Base-by-base conservation (phyloP, 148 eudicot genomes). In the Rhododendron ferrugineum region DNA sequence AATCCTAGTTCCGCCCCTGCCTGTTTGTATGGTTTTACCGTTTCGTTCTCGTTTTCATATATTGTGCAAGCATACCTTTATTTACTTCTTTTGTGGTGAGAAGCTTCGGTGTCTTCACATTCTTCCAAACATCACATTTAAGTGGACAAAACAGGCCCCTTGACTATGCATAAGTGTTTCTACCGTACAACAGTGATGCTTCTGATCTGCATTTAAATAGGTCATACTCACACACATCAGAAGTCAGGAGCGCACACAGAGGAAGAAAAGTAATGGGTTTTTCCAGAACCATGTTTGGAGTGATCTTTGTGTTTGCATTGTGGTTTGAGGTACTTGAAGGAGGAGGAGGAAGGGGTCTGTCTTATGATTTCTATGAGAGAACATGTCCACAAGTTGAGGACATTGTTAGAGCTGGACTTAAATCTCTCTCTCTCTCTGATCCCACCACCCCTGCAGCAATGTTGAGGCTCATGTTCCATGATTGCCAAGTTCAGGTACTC, bases 401-500 rank as follows among this genome's bases (percentile, higher is more conserved):
- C 60, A 91, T 89, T 68, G 91, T 93, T 37, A 89, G 83, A 83
- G 85, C 76, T 30, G 87, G 88, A 15, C 80, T 93, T 85, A 18
- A 84, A 10, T n/a, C 88, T 46, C 22, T 90, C 47, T 79, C 88
- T 26, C 79, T 86, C 47, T 11, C 83, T 73, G 95, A 93, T 89
- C 83, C 86, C 82, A 80, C 92, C 28, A 79, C 95, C 0, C 89
- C 95, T 70, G 80, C 93, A 0, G 92, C 95, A 11, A 60, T 93
- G 4, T 80, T 93, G 2, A 82, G 95, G 49, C 92, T 93, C 74
- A 79, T 93, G 79, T 93, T 93, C 81, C 95, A 93, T 86, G 95
- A 93, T 84, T 93, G 95, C 86, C 95, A 91, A 91, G 95, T 91
- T 88, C 95, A 91, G 95, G 95, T 78, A 5, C 56, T 26, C 79